Base-by-base conservation (phyloP, 257 asterid genomes). In the Lantana camara region DNA sequence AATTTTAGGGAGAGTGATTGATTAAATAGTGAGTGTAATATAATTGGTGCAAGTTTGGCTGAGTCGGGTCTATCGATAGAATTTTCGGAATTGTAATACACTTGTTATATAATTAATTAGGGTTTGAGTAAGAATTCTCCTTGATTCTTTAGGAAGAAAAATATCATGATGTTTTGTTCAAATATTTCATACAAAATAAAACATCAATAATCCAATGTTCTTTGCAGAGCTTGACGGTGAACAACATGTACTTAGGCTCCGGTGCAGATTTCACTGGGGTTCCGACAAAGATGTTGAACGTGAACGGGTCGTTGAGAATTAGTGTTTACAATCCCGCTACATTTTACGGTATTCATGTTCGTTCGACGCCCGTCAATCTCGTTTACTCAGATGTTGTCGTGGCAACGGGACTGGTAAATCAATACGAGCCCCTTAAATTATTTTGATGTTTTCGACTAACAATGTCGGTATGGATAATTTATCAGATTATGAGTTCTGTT, bases 181-280 rank as follows among this genome's bases (percentile, higher is more conserved):
- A 35, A 19, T 17, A 59, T 16, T 0, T 35, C 47, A 50, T 40
- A 27, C 40, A 3, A 3, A 11, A 11, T 47, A 37, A 29, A 41
- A 29, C 23, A n/a, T 16, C 12, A 61, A 46, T 42, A 35, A 20
- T 34, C n/a, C n/a, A 40, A 65, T 64, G 22, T 66, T 71, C 4
- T 66, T 12, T 74, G 76, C 89, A 93, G 99, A 93, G 95, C 79
- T 79, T 90, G 71, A 72, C 76, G 14, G 89, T 85, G 19, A 76
- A 80, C 82, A 82, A 88, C 74, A 41, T 93, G 48, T 93, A 85
- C 54, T 4, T 87, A 11, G 96, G 96, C 14, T 82, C 86, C 7
- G 96, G 95, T 15, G 69, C 95, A 4, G 99, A 93, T 70, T 78
- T 54, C 76, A 85, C 96, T 0, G 99, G 97, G 0, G 99, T 93